Conservation (phyloP, 73 alveolate genomes). For the Uronychia setigera region DNA sequence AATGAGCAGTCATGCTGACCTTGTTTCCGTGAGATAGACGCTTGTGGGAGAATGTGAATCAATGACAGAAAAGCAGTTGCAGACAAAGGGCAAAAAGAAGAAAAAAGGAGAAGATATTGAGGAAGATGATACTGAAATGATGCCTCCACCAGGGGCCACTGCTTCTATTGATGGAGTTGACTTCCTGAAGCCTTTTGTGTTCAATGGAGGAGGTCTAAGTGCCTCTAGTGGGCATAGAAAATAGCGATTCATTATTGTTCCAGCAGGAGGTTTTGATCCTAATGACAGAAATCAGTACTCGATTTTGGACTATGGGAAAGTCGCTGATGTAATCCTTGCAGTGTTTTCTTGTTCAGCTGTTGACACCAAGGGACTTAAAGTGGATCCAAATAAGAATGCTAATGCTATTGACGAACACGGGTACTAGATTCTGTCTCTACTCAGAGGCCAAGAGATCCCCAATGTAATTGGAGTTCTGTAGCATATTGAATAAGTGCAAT, state of each 20-base stretch:
- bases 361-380: constrained; percentile 77
- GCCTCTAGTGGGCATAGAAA: constrained; percentile 26
- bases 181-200: constrained; percentile 6
- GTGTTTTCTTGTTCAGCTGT: constrained; percentile 89
- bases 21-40: not conserved
- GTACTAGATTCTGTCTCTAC: constrained; percentile 79
- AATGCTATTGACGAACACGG: constrained; percentile 96
- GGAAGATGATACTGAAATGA: constrained; percentile 1
- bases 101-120: not conserved
- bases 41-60: not conserved
- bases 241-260: constrained; percentile 75
- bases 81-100: not conserved
- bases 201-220: constrained; percentile 1
- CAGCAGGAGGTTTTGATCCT: constrained; percentile 1
- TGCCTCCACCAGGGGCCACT: not conserved
- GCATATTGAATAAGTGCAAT: constrained; percentile 72
- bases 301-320: constrained; percentile 89
- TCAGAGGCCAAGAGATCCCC: constrained; percentile 95
- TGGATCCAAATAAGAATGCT: constrained; percentile 92
- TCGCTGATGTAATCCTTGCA: constrained; percentile 88
- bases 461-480: constrained; percentile 89
- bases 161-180: not conserved
- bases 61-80: not conserved
- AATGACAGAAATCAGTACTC: constrained; percentile 70
- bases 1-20: constrained; percentile 16